Percentiles rank a stretch among this genome's conserved stretches.
Conservation (phyloP, 805 yeast genomes). For the Osmozyma mogii region DNA sequence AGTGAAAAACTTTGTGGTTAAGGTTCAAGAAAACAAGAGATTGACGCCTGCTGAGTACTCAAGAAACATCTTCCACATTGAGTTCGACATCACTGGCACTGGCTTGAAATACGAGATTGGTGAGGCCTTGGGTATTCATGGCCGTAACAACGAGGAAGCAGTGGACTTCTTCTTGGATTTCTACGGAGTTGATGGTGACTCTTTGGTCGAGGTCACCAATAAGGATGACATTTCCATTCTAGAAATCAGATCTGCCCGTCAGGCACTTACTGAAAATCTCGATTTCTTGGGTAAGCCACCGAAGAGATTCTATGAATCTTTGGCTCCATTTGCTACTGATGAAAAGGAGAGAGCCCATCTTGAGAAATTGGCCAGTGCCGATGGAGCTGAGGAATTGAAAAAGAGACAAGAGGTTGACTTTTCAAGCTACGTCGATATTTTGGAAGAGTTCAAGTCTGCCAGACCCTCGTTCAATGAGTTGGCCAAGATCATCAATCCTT, state of each 20-base stretch:
- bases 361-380: conserved; percentile 59
- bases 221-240: conserved; percentile 48
- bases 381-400: conserved; percentile 81
- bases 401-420: conserved; percentile 78
- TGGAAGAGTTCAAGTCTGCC: conserved; percentile 73
- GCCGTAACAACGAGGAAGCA: conserved; percentile 60
- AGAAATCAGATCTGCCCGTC: conserved; percentile 78
- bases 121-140: conserved; percentile 94
- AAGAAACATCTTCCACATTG: conserved; percentile 94
- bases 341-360: conserved; percentile 57
- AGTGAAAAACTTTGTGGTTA: conserved; percentile 74
- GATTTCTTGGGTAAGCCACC: conserved; percentile 95
- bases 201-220: conserved; percentile 62
- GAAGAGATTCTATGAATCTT: conserved; percentile 82
- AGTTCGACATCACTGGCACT: conserved; percentile 85
- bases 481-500: conserved; percentile 67
- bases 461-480: conserved; percentile 68
- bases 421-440: conserved; percentile 71
- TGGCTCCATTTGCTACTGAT: conserved; percentile 66
- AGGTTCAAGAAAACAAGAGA: conserved; percentile 85
- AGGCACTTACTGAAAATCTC: conserved; percentile 68
- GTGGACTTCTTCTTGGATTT: conserved; percentile 63
- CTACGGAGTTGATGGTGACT: conserved; percentile 67
- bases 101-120: conserved; percentile 90
- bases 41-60: conserved; percentile 85